Conservation (phyloP, 1,284 basidiomycete genomes). For the Ceratobasidium theobromae region DNA sequence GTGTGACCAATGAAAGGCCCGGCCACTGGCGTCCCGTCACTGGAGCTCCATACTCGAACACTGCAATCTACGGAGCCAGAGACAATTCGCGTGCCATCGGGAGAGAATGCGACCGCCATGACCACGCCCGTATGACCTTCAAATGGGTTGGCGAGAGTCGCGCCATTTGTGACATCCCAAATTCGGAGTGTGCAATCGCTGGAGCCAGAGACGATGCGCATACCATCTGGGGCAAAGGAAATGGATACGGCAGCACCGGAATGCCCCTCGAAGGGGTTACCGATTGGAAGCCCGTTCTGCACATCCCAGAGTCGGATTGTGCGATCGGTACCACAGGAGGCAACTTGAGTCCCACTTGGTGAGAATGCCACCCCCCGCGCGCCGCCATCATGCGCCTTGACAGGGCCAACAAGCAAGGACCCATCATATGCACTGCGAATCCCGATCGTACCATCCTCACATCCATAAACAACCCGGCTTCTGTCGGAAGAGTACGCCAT, state of each 20-base stretch:
- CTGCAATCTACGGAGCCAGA: conserved; percentile 32
- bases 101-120: conserved; percentile 17
- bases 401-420: too few relatives aligned
- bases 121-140: not conserved
- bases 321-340: not conserved
- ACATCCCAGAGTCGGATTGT: not conserved
- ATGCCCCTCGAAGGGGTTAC: not conserved
- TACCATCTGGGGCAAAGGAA: not conserved
- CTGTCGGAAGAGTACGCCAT: not conserved
- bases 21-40: not conserved
- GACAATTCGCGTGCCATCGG: conserved; percentile 29
- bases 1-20: not conserved
- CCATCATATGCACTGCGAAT: too few relatives aligned
- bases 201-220: too few relatives aligned
- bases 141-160: too few relatives aligned
- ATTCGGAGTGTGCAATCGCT: too few relatives aligned
- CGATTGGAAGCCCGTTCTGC: not conserved
- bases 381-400: too few relatives aligned
- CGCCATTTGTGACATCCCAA: too few relatives aligned
- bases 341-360: too few relatives aligned
- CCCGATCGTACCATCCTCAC: not conserved
- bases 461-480: not conserved
- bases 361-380: too few relatives aligned
- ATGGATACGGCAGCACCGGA: not conserved
- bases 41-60: conserved; percentile 4